phyloP scores from a whole-genome alignment of 2,329 filamentous ascomycete genomes.

The Chaetothyriales sp. region DNA sequence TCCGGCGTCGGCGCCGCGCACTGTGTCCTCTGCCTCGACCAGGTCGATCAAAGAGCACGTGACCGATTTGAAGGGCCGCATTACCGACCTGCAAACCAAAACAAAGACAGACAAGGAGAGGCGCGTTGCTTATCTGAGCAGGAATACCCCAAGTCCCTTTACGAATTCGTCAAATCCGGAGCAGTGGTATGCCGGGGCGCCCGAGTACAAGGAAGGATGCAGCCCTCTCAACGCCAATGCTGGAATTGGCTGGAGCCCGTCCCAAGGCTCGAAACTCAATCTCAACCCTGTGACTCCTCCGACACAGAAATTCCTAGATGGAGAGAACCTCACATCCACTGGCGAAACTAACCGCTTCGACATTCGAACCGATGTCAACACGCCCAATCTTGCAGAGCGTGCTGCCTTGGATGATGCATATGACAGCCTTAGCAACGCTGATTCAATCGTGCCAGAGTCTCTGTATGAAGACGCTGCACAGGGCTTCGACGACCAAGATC shows the following conservation, averaged over 20 bases:
- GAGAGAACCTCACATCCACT: slow-evolving; percentile 9
- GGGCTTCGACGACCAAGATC: slow-evolving; percentile 26
- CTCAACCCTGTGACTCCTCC: slow-evolving; percentile 9
- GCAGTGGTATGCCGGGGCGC: slow-evolving; percentile 36
- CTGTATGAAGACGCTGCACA: slow-evolving; percentile 31
- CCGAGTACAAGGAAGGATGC: slow-evolving; percentile 24
- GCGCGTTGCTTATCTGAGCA: slow-evolving; percentile 60
- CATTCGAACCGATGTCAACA: slow-evolving; percentile 17
- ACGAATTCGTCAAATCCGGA: slow-evolving; percentile 50
- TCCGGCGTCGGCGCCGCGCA: slow-evolving; percentile 10
- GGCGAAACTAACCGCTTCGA: slow-evolving; percentile 10
- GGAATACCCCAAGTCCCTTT: slow-evolving; percentile 66
- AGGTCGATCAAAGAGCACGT: slow-evolving; percentile 65
- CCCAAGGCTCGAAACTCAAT: slow-evolving; percentile 1
- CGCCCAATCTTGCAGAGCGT: slow-evolving; percentile 18
- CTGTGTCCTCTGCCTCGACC: slow-evolving; percentile 14
- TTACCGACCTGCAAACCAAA: slow-evolving; percentile 65
- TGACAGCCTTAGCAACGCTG: background rate
- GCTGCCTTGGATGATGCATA: slow-evolving; percentile 2
- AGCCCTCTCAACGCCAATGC: slow-evolving; percentile 25
- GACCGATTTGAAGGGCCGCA: slow-evolving; percentile 70
- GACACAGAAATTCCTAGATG: slow-evolving; percentile 7
- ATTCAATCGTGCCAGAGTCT: slow-evolving; percentile 21
- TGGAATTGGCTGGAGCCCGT: slow-evolving; percentile 23
- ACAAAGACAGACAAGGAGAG: slow-evolving; percentile 67